Evolutionary conservation across 2,329 filamentous ascomycete genomes (phyloP), one percentile per base, ranked within the genome.

Genomic region (Alternaria novae-zelandiae): DNA sequence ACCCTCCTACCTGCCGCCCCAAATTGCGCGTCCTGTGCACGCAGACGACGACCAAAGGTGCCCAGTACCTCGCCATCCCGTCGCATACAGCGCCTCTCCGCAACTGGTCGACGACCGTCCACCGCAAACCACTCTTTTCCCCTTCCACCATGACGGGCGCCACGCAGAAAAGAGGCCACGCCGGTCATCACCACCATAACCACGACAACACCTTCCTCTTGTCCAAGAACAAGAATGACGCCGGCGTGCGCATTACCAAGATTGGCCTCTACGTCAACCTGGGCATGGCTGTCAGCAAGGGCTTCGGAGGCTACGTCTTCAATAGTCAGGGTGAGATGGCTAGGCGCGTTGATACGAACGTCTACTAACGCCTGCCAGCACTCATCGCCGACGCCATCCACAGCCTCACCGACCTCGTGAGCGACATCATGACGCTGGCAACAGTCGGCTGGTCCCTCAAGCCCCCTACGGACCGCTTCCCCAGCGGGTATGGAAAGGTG

Each of bases 331-430:
- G 79, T 78, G 69, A 67, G 73, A 65, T 23, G 46, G 28, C 10
- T 9, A 54, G 4, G 28, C 53, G 56, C 17, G 30, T 21, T 30
- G 25, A n/a, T 23, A 13, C 36, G 21, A 5, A 23, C 15, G 3
- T 50, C 36, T 54, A 47, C 75, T 79, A 54, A 78, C 66, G n/a
- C 13, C 47, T 3, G 44, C 72, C 75, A 77, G 91, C 93, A 62
- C 91, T 97, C 85, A 85, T 94, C 63, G 94, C 96, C 76, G 96
- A 99, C 80, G 96, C 93, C 59, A 95, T 97, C 83, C 96, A 99
- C 83, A 95, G 94, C 74, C 86, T 98, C 70, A 97, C 95, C 53
- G 96, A 99, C 81, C 88, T 99, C 60, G 93, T 97, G 64, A 97
- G 94, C 57, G 96, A 99, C 80, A 87, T 99, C 72, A 89, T 97